phyloP scores from a whole-genome alignment of 139 green algal species.

The Tetraselmis striata region DNA sequence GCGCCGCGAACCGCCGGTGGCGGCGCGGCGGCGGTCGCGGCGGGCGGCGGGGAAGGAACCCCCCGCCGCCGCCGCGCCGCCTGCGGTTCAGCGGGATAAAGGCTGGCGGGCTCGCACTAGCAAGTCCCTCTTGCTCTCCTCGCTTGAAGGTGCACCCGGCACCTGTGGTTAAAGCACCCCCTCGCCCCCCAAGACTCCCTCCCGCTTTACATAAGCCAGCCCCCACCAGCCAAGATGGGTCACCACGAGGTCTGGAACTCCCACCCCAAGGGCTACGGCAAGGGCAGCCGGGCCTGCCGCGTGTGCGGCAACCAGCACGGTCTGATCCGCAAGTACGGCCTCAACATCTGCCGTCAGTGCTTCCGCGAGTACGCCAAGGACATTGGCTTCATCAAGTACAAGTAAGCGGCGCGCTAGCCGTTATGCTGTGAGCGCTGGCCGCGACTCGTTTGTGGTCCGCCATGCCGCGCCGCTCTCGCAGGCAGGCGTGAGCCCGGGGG shows the following conservation, averaged over 20 bases:
- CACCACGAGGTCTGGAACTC: constrained; percentile 92
- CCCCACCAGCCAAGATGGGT: constrained; percentile 70
- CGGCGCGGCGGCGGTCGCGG: no score
- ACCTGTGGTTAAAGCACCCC: constrained; percentile 39
- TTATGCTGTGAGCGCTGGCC: no score
- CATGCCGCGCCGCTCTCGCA: no score
- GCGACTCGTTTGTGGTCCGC: no score
- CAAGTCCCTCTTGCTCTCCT: not conserved
- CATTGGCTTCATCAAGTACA: constrained; percentile 91
- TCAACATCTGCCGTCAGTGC: constrained; percentile 99
- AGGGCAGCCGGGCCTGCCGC: constrained; percentile 78
- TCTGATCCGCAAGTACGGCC: constrained; percentile 97
- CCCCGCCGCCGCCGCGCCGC: no score
- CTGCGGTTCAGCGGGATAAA: no score
- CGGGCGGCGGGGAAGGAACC: no score
- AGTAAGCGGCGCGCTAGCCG: no score
- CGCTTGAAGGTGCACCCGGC: not conserved
- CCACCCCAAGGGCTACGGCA: constrained; percentile 86
- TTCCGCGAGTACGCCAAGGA: constrained; percentile 94
- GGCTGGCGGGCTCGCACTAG: no score
- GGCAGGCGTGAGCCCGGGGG: no score
- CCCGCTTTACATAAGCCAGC: not conserved
- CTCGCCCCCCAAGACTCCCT: not conserved
- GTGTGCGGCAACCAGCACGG: constrained; percentile 93
- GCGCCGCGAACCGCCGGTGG: no score